Conservation (phyloP, 352 stramenopile genomes). For the Globisporangium viniferum region DNA sequence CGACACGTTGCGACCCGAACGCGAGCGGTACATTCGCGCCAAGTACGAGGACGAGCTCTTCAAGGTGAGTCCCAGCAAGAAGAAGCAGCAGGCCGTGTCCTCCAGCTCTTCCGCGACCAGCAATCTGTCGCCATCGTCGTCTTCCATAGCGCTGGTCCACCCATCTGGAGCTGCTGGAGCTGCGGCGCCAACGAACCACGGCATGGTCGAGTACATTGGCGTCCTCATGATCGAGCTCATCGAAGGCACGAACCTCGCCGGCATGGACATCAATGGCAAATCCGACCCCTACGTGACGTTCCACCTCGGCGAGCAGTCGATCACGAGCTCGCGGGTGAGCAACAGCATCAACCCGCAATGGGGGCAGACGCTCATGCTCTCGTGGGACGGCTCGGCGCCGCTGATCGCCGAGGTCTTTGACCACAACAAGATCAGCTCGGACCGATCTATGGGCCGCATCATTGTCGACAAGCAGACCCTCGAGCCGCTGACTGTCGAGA, state of each 20-base stretch:
- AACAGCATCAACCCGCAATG: constrained; percentile 71
- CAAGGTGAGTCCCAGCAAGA: constrained; percentile 10
- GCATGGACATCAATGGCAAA: constrained; percentile 76
- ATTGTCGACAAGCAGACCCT: constrained; percentile 42
- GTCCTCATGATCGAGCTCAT: constrained; percentile 75
- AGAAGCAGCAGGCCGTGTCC: constrained; percentile 16
- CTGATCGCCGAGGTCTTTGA: constrained; percentile 69
- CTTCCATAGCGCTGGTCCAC: background rate
- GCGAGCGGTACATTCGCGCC: constrained; percentile 69
- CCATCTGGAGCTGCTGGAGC: background rate
- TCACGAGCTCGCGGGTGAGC: constrained; percentile 62
- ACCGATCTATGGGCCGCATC: constrained; percentile 66
- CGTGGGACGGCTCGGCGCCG: constrained; percentile 69
- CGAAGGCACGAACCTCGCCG: constrained; percentile 54
- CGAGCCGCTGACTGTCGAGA: constrained; percentile 22
- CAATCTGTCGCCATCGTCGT: background rate
- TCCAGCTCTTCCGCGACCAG: constrained; percentile 1
- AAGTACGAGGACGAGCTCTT: constrained; percentile 72
- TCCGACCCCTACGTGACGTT: constrained; percentile 82
- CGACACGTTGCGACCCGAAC: constrained; percentile 39
- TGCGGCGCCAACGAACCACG: constrained; percentile 21
- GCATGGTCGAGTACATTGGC: constrained; percentile 82
- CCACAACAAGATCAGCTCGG: constrained; percentile 62
- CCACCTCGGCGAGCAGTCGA: constrained; percentile 63
- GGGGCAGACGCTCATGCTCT: constrained; percentile 72